Evolutionary conservation across 2,329 filamentous ascomycete genomes (phyloP), one percentile per base, ranked within the genome.

Genomic region (Paecilomyces sp.): DNA sequence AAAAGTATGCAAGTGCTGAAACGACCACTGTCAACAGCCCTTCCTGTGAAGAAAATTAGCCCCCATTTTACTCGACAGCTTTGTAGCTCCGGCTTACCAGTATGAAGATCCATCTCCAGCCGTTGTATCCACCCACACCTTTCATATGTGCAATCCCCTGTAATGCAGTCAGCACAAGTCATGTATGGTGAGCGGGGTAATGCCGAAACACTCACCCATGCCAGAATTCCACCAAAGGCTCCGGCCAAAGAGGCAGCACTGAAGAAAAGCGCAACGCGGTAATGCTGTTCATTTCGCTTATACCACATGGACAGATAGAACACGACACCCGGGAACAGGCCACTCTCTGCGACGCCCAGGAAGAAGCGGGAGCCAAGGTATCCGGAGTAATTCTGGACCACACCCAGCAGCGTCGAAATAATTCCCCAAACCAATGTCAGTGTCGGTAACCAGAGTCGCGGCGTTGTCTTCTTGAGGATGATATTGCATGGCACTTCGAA

Each of bases 21-120:
- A 74, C 71, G 30, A 88, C 84, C 1, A 91, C 86, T 0, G 87
- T 89, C 56, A 91, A 76, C 1, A 89, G 83, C 3, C 89, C 89
- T 57, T 91, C 85, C 74, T 90, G 50, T 51, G n/a, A 57, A 55
- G 9, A 30, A 18, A 12, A 6, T 47, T 55, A 7, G 30, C 15
- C 54, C 54, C 9, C 9, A 6, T n/a, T 31, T 55, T 15, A 12
- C 8, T 33, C 13, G 30, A 55, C 54, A 13, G 7, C 13, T 36
- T 12, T 11, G 8, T 12, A 33, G 30, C n/a, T 36, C 11, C 24
- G 11, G 7, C 66, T 4, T 61, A 72, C 68, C 78, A 88, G 76
- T 59, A 88, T 82, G 69, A 89, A 89, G 3, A 88, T 80, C 76
- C 86, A 89, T 62, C 84, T 78, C 86, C 86, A 89, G 36, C 76